Percentiles rank a stretch among this genome's conserved stretches.
Evolutionary conservation across 352 stramenopile species (phyloP).

Genomic region (Phytopythium cucurbitacearum): DNA sequence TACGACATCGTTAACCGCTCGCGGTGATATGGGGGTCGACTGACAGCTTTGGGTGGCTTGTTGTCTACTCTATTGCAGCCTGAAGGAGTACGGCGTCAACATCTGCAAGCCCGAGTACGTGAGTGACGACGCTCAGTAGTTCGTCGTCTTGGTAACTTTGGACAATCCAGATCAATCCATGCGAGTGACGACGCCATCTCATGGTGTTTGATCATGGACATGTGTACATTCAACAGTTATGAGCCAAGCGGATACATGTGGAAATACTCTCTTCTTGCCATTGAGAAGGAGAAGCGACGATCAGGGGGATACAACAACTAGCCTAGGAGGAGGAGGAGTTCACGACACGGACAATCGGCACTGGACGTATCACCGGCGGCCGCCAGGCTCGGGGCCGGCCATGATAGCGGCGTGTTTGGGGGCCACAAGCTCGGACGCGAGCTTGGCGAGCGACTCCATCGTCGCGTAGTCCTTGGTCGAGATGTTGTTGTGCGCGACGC

Average conservation of each 20-base stretch:
- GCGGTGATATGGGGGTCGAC: too few species aligned
- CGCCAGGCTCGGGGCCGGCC: background rate
- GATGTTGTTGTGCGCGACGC: constrained; percentile 41
- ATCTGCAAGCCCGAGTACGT: constrained; percentile 81
- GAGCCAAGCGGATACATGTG: background rate
- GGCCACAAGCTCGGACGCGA: constrained; percentile 35
- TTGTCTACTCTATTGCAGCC: constrained; percentile 14
- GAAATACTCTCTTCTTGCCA: background rate
- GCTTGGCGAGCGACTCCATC: constrained; percentile 50
- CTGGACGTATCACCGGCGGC: background rate
- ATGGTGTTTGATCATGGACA: background rate
- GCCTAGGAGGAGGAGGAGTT: too few species aligned
- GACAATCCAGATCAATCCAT: too few species aligned
- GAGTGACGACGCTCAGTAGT: constrained; percentile 40
- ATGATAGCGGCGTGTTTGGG: constrained; percentile 14
- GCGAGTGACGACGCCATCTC: background rate
- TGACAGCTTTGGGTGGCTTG: too few species aligned
- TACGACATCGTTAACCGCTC: too few species aligned
- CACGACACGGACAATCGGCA: background rate
- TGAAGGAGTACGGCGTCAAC: constrained; percentile 81
- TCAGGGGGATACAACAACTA: background rate
- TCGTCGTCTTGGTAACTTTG: too few species aligned
- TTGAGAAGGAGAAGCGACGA: background rate
- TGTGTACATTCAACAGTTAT: too few species aligned
- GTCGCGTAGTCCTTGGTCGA: constrained; percentile 65